phyloP scores from a whole-genome alignment of 257 asterid genomes.

The Fraxinus pennsylvanica region DNA sequence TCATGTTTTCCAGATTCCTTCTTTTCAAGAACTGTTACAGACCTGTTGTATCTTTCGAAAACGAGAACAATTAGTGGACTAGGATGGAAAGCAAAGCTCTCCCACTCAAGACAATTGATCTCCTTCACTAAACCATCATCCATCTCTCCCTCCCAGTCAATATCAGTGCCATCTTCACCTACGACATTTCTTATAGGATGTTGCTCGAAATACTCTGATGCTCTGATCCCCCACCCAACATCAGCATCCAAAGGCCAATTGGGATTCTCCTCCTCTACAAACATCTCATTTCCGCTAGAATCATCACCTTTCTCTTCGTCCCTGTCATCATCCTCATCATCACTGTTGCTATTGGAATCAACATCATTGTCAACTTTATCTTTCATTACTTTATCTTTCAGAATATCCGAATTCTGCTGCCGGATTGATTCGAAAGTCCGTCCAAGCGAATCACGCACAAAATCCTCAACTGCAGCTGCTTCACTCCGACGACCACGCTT shows the following conservation, averaged over 20 bases:
- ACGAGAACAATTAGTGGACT: constrained; percentile 86
- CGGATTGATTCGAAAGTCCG: constrained; percentile 65
- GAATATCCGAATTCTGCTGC: constrained; percentile 65
- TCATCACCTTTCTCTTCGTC: constrained; percentile 26
- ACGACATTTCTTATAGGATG: constrained; percentile 70
- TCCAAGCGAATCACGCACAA: constrained; percentile 58
- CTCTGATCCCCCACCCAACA: constrained; percentile 94
- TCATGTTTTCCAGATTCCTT: not conserved
- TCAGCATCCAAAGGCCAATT: constrained; percentile 98
- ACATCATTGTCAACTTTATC: constrained; percentile 39
- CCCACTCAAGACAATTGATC: constrained; percentile 95
- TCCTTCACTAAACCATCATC: constrained; percentile 82
- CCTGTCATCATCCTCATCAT: constrained; percentile 38
- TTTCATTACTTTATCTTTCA: constrained; percentile 61
- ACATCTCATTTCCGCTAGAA: constrained; percentile 41
- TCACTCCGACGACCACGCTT: constrained; percentile 89
- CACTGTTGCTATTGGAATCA: constrained; percentile 36
- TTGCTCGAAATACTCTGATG: constrained; percentile 88
- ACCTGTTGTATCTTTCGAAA: constrained; percentile 89
- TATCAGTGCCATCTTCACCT: constrained; percentile 76
- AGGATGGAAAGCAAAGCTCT: constrained; percentile 96
- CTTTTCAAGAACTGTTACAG: constrained; percentile 16
- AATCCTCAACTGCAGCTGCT: constrained; percentile 94
- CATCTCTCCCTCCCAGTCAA: constrained; percentile 93
- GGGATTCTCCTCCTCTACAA: constrained; percentile 82